Percentiles rank a stretch among this genome's conserved stretches.
These are phyloP conservation scores for Dispira simplex DNA, from an alignment of 192 early-diverging fungal species.

Conservation along the genomic window DNA sequence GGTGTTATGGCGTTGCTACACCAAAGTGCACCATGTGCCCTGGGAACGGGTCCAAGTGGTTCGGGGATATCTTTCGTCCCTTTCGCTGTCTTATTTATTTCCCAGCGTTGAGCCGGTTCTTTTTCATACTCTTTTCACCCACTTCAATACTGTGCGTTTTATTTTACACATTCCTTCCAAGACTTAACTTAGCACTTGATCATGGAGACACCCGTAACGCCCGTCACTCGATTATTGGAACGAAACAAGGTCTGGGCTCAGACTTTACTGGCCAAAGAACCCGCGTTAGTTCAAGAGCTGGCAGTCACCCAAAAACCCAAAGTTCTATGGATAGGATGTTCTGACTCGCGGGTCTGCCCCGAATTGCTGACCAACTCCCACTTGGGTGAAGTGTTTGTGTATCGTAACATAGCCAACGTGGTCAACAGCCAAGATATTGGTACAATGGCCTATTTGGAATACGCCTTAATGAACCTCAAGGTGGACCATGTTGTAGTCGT, in stretches of 20 bases:
- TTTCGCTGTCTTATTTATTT: no score
- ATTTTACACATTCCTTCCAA: neutral
- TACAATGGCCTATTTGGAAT: slow-evolving; percentile 64
- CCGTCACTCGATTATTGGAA: neutral
- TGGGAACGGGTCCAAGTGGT: no score
- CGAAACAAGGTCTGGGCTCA: neutral
- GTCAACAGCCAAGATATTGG: slow-evolving; percentile 57
- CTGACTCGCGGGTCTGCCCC: slow-evolving; percentile 5
- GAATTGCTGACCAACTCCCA: neutral
- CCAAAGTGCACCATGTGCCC: no score
- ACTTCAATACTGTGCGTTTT: neutral
- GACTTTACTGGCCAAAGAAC: neutral
- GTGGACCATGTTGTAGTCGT: slow-evolving; percentile 70
- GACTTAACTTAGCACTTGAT: neutral
- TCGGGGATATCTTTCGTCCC: no score
- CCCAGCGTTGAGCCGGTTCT: no score
- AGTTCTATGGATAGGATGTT: slow-evolving; percentile 6
- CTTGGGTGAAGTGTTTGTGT: slow-evolving; percentile 80
- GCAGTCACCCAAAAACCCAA: neutral
- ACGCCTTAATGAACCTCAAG: slow-evolving; percentile 75
- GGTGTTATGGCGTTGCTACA: no score
- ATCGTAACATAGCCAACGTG: slow-evolving; percentile 85
- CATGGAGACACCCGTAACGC: neutral
- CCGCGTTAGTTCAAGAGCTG: neutral
- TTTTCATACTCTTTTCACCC: no score